Evolutionary conservation across 2,329 filamentous ascomycete species (phyloP).

Genomic region (Colletotrichum cereale): DNA sequence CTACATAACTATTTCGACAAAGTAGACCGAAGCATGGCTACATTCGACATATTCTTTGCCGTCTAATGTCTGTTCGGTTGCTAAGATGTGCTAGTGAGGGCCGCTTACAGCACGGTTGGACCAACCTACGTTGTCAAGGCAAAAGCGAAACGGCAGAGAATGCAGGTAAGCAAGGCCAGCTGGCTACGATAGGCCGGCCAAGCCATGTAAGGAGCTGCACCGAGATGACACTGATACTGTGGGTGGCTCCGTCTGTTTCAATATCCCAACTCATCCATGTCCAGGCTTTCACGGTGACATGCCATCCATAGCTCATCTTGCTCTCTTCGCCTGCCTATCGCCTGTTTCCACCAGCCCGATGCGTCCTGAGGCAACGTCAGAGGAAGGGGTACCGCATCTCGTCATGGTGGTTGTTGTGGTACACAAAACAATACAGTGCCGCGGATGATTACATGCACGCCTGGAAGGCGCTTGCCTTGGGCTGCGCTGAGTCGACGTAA

Average conservation of each 20-base stretch:
- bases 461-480: neutral
- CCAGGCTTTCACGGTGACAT: neutral
- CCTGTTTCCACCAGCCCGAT: neutral
- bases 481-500: neutral
- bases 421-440: neutral
- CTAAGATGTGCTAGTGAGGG: neutral
- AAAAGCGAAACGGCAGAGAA: neutral
- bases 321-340: neutral
- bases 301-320: neutral
- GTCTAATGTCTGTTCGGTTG: neutral
- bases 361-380: neutral
- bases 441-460: neutral
- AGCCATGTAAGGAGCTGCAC: neutral
- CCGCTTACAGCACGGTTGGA: neutral
- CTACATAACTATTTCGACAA: neutral
- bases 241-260: conserved; percentile 26
- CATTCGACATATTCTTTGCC: too few relatives aligned
- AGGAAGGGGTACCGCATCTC: neutral
- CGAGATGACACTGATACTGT: conserved; percentile 5
- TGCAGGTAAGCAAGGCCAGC: neutral
- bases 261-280: conserved; percentile 9
- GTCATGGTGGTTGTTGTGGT: neutral
- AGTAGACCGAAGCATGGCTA: neutral
- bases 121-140: neutral
- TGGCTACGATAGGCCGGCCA: neutral